Evolutionary conservation across 352 stramenopile genomes (phyloP).

Genomic region (Globisporangium carolinianum): DNA sequence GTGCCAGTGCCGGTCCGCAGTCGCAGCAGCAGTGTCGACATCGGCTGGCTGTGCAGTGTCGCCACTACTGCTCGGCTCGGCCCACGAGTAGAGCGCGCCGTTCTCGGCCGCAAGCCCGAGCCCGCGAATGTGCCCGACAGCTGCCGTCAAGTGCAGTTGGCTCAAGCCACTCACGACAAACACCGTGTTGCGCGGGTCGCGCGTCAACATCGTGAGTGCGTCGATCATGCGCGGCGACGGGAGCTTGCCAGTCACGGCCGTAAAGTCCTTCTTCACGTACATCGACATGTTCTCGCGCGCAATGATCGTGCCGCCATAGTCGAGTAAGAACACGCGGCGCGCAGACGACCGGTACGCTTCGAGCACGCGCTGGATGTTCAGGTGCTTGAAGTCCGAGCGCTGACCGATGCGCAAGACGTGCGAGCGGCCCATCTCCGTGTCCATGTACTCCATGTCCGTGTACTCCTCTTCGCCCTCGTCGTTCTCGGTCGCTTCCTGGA

Average conservation of each 20-base stretch:
- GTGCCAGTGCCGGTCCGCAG: conserved; percentile 52
- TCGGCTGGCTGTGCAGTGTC: conserved; percentile 6
- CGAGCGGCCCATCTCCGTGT: conserved; percentile 70
- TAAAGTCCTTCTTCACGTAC: conserved; percentile 96
- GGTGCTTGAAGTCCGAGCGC: conserved; percentile 73
- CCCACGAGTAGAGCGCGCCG: conserved; percentile 91
- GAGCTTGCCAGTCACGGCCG: conserved; percentile 90
- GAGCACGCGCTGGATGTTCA: conserved; percentile 79
- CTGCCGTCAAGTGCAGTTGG: conserved; percentile 84
- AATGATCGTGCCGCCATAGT: conserved; percentile 97
- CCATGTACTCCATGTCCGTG: conserved; percentile 86
- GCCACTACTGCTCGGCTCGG: conserved; percentile 22
- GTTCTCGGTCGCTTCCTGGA: conserved; percentile 72
- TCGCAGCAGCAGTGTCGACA: no score
- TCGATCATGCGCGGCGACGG: conserved; percentile 86
- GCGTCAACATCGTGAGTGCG: conserved; percentile 81
- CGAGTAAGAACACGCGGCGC: conserved; percentile 93
- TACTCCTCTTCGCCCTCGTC: conserved; percentile 67
- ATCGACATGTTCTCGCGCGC: conserved; percentile 88
- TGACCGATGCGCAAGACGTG: conserved; percentile 62
- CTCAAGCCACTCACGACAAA: conserved; percentile 96
- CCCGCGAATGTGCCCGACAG: conserved; percentile 89
- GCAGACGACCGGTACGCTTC: conserved; percentile 80
- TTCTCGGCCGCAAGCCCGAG: conserved; percentile 94
- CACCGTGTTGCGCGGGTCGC: conserved; percentile 93